Base-by-base conservation (phyloP, 2,329 filamentous ascomycete genomes). In the Daldinia eschscholtzii region DNA sequence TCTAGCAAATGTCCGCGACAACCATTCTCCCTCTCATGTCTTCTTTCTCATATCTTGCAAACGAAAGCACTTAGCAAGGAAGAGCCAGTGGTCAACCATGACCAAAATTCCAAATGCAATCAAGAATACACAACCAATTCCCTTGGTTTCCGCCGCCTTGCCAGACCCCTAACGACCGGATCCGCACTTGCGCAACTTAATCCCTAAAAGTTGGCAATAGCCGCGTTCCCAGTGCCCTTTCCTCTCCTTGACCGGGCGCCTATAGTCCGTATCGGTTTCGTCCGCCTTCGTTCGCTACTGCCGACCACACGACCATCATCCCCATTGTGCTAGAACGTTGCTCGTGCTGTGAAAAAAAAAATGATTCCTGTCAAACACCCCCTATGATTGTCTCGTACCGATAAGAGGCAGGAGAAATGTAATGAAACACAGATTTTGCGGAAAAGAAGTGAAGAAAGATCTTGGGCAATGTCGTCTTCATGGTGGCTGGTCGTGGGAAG, bases 401-500 rank as follows among this genome's bases (percentile, higher is more conserved):
- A 13, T 46, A 62, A 62, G 61, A 70, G 67, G 64, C 46, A 56
- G 50, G 67, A 68, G 67, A 65, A 68, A 71, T 61, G 66, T 72
- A 64, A 67, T 70, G 67, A 70, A 76, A 75, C 66, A 73, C 69
- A 74, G 33, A 60, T 70, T 70, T 71, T 65, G 60, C 64, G 61
- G 64, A 70, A 72, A 46, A 52, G 26, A 52, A 52, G 28, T 57
- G 68, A 69, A 64, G 59, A 69, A 50, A 74, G 70, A 57, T 58
- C 60, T 60, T 37, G 69, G 72, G 68, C 72, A 70, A 73, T 72
- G 67, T 72, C 59, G 66, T 72, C 74, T 75, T 70, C 68, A 67
- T 72, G 64, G 71, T 70, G 70, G 75, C 64, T 74, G 70, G 75
- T 75, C 71, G 75, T 73, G 72, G 60, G 70, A 77, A 69, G 59